Base-by-base conservation (phyloP, 257 asterid genomes). In the Solanum paucissectum region DNA sequence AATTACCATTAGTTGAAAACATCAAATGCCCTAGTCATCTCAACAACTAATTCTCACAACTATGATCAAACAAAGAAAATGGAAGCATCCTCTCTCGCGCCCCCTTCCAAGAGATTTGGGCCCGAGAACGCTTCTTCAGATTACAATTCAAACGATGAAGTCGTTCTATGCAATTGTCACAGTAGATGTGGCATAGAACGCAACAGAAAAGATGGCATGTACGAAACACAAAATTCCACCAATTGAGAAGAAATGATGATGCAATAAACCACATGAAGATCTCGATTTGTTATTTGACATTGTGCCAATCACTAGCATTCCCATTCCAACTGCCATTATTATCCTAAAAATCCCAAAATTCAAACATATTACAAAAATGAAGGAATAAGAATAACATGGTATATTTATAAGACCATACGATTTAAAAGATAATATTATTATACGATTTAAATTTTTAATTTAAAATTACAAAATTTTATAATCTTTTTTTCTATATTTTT, bases 201-300 rank as follows among this genome's bases (percentile, higher is more conserved):
- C 98, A 21, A 95, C 93, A 9, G 98, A 88, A 86, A 95, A 91
- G 3, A 93, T 87, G 62, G 94, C 94, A 88, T 96, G 99, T 58
- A 93, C 94, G 76, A 95, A 86, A 90, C 98, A 95, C 86, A 93
- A 60, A 83, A 94, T 90, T 83, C 98, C 99, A 88, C 99, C 99
- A 14, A 90, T 90, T 0, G 98, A 93, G 75, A 96, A 90, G 87
- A 94, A 94, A 87, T 94, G 95, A 83, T 90, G 98, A 90, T 95
- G 93, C 14, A 91, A 66, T 62, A 96, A 91, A 12, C 99, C 99
- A 87, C 99, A 96, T 0, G 98, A 92, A 60, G 95, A 89, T 88
- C 96, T 93, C 36, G 98, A 93, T 90, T 94, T 93, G 52, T 86
- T 90, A 91, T 96, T 96, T 29, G 99, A 89, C 86, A 89, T 89